These are phyloP conservation scores for Bimuria novae-zelandiae DNA, from an alignment of 2,329 filamentous ascomycete genomes.

Conservation along the genomic window DNA sequence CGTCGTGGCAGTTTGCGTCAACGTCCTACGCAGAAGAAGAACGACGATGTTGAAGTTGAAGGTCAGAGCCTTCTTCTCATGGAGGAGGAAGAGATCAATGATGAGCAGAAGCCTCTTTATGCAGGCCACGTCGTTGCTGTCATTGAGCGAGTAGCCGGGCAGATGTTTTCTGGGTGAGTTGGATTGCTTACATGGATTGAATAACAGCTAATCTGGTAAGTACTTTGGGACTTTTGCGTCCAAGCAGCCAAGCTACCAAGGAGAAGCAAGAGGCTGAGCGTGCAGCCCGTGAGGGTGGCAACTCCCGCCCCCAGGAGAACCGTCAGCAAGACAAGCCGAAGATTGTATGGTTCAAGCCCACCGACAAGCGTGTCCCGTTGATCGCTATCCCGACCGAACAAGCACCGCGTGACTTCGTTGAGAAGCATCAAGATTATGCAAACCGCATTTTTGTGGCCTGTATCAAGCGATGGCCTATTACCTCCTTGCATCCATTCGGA, in stretches of 20 bases:
- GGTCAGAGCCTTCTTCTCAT: constrained; percentile 95
- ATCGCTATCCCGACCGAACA: constrained; percentile 99
- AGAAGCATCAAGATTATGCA: constrained; percentile 96
- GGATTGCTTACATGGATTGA: neutral
- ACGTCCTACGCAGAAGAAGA: constrained; percentile 98
- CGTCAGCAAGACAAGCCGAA: constrained; percentile 96
- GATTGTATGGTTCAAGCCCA: constrained; percentile 99
- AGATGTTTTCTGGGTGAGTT: constrained; percentile 85
- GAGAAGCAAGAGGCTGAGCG: constrained; percentile 99
- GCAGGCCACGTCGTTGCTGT: constrained; percentile 97
- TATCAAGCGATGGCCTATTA: constrained; percentile 99
- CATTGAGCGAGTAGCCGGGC: constrained; percentile 92
- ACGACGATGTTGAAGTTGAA: constrained; percentile 98
- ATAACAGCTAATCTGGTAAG: constrained; percentile 44
- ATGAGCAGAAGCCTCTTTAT: constrained; percentile 96
- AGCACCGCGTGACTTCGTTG: constrained; percentile 94
- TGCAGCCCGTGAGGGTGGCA: constrained; percentile 81
- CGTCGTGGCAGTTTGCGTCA: constrained; percentile 94
- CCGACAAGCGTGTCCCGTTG: constrained; percentile 95
- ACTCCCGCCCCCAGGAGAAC: constrained; percentile 74
- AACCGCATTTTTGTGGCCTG: constrained; percentile 98
- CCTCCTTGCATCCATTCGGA: constrained; percentile 97
- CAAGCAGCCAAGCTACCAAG: constrained; percentile 97
- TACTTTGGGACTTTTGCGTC: constrained; percentile 88
- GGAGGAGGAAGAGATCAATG: constrained; percentile 98